Evolutionary conservation across 352 stramenopile species (phyloP).

Genomic region (Phytophthora aleatoria): DNA sequence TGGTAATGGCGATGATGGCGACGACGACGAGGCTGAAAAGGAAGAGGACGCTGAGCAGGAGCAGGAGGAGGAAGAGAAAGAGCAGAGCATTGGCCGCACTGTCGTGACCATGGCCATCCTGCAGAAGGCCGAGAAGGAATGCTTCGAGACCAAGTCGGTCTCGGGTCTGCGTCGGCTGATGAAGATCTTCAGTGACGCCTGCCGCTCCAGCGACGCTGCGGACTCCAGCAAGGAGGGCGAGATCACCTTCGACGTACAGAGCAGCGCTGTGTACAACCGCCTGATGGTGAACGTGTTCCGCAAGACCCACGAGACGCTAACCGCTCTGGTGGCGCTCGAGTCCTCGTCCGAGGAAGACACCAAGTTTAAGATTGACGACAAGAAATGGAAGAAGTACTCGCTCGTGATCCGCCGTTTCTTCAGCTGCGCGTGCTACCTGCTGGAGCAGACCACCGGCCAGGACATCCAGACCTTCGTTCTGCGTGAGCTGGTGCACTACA

Average conservation of each 20-base stretch:
- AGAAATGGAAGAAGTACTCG: slow-evolving; percentile 80
- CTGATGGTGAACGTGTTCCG: slow-evolving; percentile 95
- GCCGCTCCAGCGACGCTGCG: slow-evolving; percentile 90
- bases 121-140: slow-evolving; percentile 85
- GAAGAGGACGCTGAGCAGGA: slow-evolving; percentile 26
- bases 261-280: slow-evolving; percentile 94
- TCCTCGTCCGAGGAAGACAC: slow-evolving; percentile 38
- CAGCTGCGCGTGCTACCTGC: slow-evolving; percentile 91
- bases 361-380: slow-evolving; percentile 65
- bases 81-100: slow-evolving; percentile 46
- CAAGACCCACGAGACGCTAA: slow-evolving; percentile 88
- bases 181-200: slow-evolving; percentile 94
- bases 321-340: slow-evolving; percentile 71
- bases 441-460: slow-evolving; percentile 85
- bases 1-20: slow-evolving; percentile 8
- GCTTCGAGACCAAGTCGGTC: slow-evolving; percentile 89
- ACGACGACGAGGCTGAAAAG: slow-evolving; percentile 40
- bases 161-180: slow-evolving; percentile 91
- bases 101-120: slow-evolving; percentile 82
- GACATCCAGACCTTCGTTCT: slow-evolving; percentile 87
- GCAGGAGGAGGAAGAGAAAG: slow-evolving; percentile 25
- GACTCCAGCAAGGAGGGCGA: slow-evolving; percentile 71
- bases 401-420: slow-evolving; percentile 93
- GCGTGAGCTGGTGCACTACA: slow-evolving; percentile 78
- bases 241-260: slow-evolving; percentile 93